Conservation (phyloP, 75 land plant species). For the Gnetum montanum region DNA sequence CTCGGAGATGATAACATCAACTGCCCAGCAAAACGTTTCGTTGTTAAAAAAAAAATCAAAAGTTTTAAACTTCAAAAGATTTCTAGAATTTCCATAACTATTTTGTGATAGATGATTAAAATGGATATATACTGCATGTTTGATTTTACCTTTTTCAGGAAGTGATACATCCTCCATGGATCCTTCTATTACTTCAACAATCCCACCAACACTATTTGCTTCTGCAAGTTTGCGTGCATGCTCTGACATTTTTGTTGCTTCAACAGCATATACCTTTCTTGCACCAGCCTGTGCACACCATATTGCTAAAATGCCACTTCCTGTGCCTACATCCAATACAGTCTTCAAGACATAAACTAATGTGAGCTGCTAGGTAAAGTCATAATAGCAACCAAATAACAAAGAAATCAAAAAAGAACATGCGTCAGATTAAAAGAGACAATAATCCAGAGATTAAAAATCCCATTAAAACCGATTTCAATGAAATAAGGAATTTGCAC, state of each 20-base stretch:
- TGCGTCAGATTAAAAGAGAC: too few relatives aligned
- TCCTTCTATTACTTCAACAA: constrained; percentile 93
- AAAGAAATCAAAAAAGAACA: too few relatives aligned
- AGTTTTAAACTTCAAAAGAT: background rate
- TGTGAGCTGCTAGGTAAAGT: too few relatives aligned
- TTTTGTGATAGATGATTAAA: background rate
- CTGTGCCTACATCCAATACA: constrained; percentile 97
- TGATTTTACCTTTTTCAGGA: constrained; percentile 81
- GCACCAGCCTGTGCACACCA: constrained; percentile 99
- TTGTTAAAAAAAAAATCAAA: background rate
- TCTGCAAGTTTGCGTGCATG: constrained; percentile 74
- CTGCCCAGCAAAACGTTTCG: constrained; percentile 35
- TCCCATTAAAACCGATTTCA: too few relatives aligned
- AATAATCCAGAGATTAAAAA: too few relatives aligned
- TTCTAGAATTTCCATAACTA: background rate
- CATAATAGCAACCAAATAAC: too few relatives aligned
- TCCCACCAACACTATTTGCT: constrained; percentile 54
- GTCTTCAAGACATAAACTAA: too few relatives aligned
- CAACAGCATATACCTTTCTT: constrained; percentile 93
- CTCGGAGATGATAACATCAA: constrained; percentile 98
- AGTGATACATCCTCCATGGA: constrained; percentile 79
- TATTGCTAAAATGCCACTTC: constrained; percentile 97
- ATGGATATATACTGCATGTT: constrained; percentile 1
- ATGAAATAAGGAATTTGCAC: too few relatives aligned
- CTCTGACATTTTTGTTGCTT: constrained; percentile 92